Percentiles rank a stretch among this genome's conserved stretches.
These are phyloP conservation scores for Penicillium sp. DNA, from an alignment of 2,329 filamentous ascomycete genomes.

Conservation along the genomic window DNA sequence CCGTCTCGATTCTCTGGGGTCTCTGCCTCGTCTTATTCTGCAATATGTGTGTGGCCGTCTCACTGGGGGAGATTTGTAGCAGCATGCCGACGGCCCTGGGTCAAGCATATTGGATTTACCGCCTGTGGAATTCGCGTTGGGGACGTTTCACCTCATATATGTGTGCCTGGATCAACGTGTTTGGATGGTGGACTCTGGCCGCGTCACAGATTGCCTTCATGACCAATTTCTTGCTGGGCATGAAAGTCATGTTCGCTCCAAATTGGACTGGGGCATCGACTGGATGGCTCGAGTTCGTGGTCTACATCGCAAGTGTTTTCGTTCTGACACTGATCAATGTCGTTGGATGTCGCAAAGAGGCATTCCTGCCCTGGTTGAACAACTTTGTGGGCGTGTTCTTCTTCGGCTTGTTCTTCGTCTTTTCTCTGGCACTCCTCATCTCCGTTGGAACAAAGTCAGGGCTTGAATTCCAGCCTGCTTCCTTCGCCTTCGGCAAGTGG, in stretches of 20 bases:
- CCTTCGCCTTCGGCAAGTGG: constrained; percentile 55
- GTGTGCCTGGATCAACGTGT: constrained; percentile 60
- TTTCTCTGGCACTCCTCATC: constrained; percentile 53
- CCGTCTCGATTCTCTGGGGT: constrained; percentile 56
- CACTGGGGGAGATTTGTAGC: constrained; percentile 56
- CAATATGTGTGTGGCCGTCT: constrained; percentile 54
- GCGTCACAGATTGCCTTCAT: constrained; percentile 58
- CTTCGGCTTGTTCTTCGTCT: constrained; percentile 51
- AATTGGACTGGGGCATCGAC: constrained; percentile 45
- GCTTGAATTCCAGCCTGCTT: constrained; percentile 48
- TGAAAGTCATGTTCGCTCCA: constrained; percentile 54
- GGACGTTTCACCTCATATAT: constrained; percentile 55
- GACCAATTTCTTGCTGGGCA: constrained; percentile 55
- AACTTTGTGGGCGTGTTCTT: constrained; percentile 57
- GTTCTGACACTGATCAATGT: constrained; percentile 52
- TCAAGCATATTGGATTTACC: constrained; percentile 57
- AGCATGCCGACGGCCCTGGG: constrained; percentile 60
- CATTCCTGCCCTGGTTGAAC: constrained; percentile 52
- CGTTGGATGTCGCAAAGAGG: constrained; percentile 50
- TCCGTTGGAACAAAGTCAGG: constrained; percentile 47
- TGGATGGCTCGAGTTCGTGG: constrained; percentile 55
- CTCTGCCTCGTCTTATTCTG: constrained; percentile 51
- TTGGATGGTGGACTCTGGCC: constrained; percentile 58
- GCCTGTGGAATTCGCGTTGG: constrained; percentile 36
- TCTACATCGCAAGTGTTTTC: constrained; percentile 52